Conservation (phyloP, 106 monocot species). For the Vanilla planifolia region DNA sequence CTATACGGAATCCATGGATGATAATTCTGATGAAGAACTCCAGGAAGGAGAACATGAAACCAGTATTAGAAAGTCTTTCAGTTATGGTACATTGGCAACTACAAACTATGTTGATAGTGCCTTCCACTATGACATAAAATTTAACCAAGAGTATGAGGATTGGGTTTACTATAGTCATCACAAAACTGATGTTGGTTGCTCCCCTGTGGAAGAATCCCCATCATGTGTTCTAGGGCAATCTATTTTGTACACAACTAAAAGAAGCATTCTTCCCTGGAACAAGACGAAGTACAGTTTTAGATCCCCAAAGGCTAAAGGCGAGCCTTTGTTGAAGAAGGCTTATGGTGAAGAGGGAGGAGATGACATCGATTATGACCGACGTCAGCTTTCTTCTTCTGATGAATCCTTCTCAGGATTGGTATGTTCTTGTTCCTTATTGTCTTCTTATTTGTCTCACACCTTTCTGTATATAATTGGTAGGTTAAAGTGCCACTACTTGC, state of each 20-base stretch:
- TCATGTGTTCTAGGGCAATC: conserved; percentile 23
- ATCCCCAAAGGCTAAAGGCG: conserved; percentile 37
- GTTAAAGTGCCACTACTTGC: no score
- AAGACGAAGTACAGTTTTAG: conserved; percentile 28
- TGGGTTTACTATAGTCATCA: conserved; percentile 56
- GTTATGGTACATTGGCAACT: conserved; percentile 65
- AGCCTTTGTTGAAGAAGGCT: conserved; percentile 65
- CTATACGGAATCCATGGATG: conserved; percentile 60
- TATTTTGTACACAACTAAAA: conserved; percentile 20
- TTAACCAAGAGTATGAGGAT: conserved; percentile 19
- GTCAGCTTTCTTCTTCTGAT: conserved; percentile 67
- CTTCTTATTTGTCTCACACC: no score
- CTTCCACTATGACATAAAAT: neutral
- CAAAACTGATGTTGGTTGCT: conserved; percentile 34
- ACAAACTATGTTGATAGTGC: conserved; percentile 37
- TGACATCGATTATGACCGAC: conserved; percentile 82
- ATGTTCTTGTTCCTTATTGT: conserved; percentile 4
- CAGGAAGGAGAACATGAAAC: conserved; percentile 33
- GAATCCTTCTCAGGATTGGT: conserved; percentile 47
- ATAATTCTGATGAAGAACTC: conserved; percentile 30
- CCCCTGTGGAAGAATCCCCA: conserved; percentile 18
- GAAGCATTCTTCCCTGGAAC: conserved; percentile 61
- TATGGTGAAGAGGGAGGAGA: conserved; percentile 78
- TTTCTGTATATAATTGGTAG: no score
- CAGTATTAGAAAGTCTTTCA: conserved; percentile 76